These are phyloP conservation scores for Linum lewisii DNA, from an alignment of 345 rosid species.

Conservation along the genomic window DNA sequence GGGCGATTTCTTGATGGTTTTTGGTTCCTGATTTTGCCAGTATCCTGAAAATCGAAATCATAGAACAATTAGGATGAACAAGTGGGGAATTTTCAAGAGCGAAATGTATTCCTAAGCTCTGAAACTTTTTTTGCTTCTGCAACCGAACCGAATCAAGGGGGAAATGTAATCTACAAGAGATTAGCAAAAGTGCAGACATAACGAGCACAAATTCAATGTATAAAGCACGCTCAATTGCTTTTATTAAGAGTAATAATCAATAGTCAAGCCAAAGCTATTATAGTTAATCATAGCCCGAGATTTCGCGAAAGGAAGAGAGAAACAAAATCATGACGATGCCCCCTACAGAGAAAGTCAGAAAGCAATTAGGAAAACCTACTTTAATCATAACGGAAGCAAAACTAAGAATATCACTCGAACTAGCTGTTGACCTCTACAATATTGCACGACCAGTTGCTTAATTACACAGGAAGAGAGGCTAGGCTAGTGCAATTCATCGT, in stretches of 20 bases:
- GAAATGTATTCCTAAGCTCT: neutral
- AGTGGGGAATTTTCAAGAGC: neutral
- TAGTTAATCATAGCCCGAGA: neutral
- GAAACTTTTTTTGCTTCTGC: too few relatives aligned
- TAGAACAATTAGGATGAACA: neutral
- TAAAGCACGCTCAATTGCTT: neutral
- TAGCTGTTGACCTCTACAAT: neutral
- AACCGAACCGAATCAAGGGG: neutral
- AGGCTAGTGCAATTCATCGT: too few relatives aligned
- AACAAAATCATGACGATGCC: neutral
- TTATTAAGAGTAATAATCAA: neutral
- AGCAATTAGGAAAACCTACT: neutral
- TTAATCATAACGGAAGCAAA: neutral
- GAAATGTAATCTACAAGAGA: neutral
- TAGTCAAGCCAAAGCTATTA: neutral
- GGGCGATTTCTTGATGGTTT: constrained; percentile 29
- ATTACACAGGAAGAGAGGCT: neutral
- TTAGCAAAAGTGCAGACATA: neutral
- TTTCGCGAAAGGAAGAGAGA: neutral
- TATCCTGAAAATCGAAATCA: constrained; percentile 41
- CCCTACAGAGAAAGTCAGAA: neutral
- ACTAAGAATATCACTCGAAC: neutral
- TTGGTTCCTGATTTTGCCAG: constrained; percentile 34
- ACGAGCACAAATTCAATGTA: too few relatives aligned
- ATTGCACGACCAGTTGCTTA: neutral